Conservation (phyloP, 2,329 filamentous ascomycete species). For the Lanzia echinophila region DNA sequence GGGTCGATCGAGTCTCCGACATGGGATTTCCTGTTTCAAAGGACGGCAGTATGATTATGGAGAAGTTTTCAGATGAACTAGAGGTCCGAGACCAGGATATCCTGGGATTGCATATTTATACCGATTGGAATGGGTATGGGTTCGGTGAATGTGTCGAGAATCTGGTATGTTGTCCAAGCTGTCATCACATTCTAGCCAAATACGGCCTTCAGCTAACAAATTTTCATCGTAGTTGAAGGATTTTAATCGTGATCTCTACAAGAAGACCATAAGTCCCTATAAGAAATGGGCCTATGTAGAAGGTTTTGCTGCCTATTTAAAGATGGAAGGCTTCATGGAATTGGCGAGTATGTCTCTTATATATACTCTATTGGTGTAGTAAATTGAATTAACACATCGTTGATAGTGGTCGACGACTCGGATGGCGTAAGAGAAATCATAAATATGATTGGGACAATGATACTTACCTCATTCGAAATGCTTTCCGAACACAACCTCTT, state of each 20-base stretch:
- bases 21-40: not conserved
- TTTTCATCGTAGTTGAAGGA: constrained; percentile 13
- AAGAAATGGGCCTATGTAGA: constrained; percentile 21
- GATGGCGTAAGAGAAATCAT: constrained; percentile 19
- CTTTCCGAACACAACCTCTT: constrained; percentile 33
- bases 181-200: not conserved
- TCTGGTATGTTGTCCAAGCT: constrained; percentile 6
- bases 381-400: not conserved
- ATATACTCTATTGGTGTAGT: not conserved
- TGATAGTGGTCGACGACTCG: constrained; percentile 17
- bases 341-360: constrained; percentile 10
- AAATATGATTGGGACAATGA: constrained; percentile 51
- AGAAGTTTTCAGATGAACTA: not conserved
- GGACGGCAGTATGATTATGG: not conserved
- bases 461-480: constrained; percentile 48
- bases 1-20: not conserved
- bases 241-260: constrained; percentile 17
- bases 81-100: constrained; percentile 18
- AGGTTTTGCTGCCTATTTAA: constrained; percentile 13
- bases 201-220: not conserved
- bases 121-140: constrained; percentile 20
- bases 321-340: constrained; percentile 3
- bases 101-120: constrained; percentile 17
- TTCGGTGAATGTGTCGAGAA: constrained; percentile 17
- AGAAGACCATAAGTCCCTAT: constrained; percentile 14